These are phyloP conservation scores for Komagataella pseudopastoris DNA, from an alignment of 805 yeast genomes.

Conservation along the genomic window DNA sequence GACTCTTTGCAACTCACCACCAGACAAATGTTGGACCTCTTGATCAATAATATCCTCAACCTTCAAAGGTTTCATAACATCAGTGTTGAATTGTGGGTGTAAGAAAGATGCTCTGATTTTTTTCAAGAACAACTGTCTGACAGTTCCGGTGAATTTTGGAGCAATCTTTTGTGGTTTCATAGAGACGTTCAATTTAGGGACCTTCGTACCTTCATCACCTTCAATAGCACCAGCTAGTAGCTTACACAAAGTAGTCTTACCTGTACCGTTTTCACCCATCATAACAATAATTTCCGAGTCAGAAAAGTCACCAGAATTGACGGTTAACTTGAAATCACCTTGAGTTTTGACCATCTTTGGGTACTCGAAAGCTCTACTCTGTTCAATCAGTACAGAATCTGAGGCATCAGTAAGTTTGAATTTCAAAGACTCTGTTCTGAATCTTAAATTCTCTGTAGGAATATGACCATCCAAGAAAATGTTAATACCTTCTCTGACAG, in stretches of 20 bases:
- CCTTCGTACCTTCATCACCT: slow-evolving; percentile 69
- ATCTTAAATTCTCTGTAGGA: slow-evolving; percentile 92
- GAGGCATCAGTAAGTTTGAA: slow-evolving; percentile 86
- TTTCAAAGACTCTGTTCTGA: slow-evolving; percentile 91
- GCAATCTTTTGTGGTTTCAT: slow-evolving; percentile 99
- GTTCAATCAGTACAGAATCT: slow-evolving; percentile 64
- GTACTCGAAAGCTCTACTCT: slow-evolving; percentile 63
- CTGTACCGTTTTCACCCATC: slow-evolving; percentile 99
- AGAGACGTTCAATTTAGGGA: slow-evolving; percentile 83
- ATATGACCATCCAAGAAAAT: slow-evolving; percentile 97
- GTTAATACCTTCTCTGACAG: slow-evolving; percentile 98
- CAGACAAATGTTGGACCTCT: slow-evolving; percentile 94
- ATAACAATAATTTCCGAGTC: slow-evolving; percentile 94
- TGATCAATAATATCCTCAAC: slow-evolving; percentile 94
- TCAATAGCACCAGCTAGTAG: slow-evolving; percentile 85
- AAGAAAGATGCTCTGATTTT: slow-evolving; percentile 89
- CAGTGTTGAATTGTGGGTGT: slow-evolving; percentile 96
- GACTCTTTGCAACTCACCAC: slow-evolving; percentile 99
- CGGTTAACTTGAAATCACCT: slow-evolving; percentile 84
- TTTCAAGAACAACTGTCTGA: slow-evolving; percentile 92
- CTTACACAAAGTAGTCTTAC: slow-evolving; percentile 96
- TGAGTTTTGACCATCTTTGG: slow-evolving; percentile 81
- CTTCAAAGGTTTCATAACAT: slow-evolving; percentile 89
- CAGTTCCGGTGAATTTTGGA: slow-evolving; percentile 97
- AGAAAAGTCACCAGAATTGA: slow-evolving; percentile 82